These are phyloP conservation scores for Aureobasidium sp. DNA, from an alignment of 2,329 filamentous ascomycete genomes.

Conservation along the genomic window DNA sequence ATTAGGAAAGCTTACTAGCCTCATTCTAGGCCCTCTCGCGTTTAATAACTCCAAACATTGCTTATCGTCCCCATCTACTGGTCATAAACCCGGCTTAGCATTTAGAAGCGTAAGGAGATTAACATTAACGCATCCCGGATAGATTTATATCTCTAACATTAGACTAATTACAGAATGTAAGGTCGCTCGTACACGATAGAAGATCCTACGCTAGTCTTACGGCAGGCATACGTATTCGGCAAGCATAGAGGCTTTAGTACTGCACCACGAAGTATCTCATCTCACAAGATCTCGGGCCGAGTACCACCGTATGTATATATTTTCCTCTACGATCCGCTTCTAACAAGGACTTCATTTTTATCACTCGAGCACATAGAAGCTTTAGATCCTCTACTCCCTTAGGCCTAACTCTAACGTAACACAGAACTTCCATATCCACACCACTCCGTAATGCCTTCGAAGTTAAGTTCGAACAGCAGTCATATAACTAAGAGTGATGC, in stretches of 20 bases:
- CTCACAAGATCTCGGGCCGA: too few relatives aligned
- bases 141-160: background rate
- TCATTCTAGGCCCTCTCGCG: constrained; percentile 1
- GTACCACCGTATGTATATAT: too few relatives aligned
- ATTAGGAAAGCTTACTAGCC: background rate
- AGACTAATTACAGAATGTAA: background rate
- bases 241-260: background rate
- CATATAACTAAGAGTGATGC: background rate
- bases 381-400: too few relatives aligned
- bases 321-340: too few relatives aligned
- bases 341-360: too few relatives aligned
- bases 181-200: background rate
- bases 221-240: background rate
- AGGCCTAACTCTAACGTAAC: background rate
- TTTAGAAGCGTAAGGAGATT: background rate
- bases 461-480: background rate
- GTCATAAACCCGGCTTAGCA: background rate
- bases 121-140: background rate
- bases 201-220: background rate
- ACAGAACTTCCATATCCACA: background rate
- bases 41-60: background rate
- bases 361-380: too few relatives aligned
- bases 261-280: too few relatives aligned
- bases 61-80: background rate
- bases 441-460: background rate